These are phyloP conservation scores for Tausonia pullulans DNA, from an alignment of 1,284 basidiomycete genomes.

Conservation along the genomic window DNA sequence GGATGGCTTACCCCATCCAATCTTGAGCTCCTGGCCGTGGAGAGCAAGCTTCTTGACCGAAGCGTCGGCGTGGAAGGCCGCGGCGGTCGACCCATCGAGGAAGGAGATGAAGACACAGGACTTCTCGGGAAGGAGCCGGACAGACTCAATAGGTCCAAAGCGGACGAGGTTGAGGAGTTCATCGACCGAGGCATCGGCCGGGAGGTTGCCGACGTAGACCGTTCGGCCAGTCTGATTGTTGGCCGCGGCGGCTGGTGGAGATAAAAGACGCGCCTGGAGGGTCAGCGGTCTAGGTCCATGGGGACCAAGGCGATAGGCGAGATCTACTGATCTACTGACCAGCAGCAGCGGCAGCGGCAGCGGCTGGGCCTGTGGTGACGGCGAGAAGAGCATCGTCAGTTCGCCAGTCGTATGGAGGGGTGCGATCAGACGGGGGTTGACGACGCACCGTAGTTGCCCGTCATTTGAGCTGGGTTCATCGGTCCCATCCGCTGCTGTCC, in stretches of 20 bases:
- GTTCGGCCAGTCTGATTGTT: slow-evolving; percentile 66
- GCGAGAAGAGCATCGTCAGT: background rate
- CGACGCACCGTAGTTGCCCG: slow-evolving; percentile 16
- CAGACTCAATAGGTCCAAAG: slow-evolving; percentile 90
- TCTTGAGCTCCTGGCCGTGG: slow-evolving; percentile 86
- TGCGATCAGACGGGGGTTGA: background rate
- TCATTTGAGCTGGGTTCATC: slow-evolving; percentile 18
- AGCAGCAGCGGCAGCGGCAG: slow-evolving; percentile 16
- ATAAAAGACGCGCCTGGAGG: background rate
- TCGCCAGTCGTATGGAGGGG: background rate
- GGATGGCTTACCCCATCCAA: slow-evolving; percentile 88
- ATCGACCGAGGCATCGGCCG: slow-evolving; percentile 89
- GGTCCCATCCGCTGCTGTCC: background rate
- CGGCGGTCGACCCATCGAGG: slow-evolving; percentile 78
- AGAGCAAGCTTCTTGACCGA: slow-evolving; percentile 81
- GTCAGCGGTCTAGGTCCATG: background rate
- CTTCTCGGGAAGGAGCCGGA: slow-evolving; percentile 93
- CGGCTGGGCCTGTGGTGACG: slow-evolving; percentile 10
- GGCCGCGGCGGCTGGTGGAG: slow-evolving; percentile 53
- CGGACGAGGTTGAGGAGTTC: slow-evolving; percentile 95
- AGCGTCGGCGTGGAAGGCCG: slow-evolving; percentile 89
- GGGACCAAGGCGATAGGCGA: background rate
- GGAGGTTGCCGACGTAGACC: slow-evolving; percentile 94
- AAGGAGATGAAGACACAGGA: slow-evolving; percentile 97
- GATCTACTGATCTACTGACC: background rate